phyloP scores from a whole-genome alignment of 352 stramenopile genomes.

The Phytopythium kandeliae region DNA sequence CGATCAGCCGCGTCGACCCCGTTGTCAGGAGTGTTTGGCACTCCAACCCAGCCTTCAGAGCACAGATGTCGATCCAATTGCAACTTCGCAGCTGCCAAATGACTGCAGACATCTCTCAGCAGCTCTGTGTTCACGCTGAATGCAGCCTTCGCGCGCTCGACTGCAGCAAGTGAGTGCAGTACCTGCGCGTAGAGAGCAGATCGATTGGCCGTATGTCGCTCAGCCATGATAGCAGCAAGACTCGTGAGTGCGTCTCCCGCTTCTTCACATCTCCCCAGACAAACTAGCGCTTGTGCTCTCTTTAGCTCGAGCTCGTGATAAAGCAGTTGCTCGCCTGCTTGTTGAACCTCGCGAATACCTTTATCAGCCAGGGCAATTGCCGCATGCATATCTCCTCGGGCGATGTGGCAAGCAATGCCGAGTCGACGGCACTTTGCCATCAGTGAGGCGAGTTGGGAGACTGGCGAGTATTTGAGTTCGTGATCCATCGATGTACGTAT shows the following conservation, averaged over 20 bases:
- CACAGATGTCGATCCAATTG: conserved; percentile 38
- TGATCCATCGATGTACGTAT: conserved; percentile 18
- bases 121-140: conserved; percentile 7
- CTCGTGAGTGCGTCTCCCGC: conserved; percentile 16
- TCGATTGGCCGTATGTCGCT: conserved; percentile 14
- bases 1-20: not conserved
- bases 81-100: conserved; percentile 32
- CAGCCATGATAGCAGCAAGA: conserved; percentile 17
- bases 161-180: conserved; percentile 28
- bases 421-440: conserved; percentile 32
- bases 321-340: conserved; percentile 32
- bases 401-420: conserved; percentile 31
- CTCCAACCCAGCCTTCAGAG: conserved; percentile 57
- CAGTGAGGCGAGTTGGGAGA: conserved; percentile 25
- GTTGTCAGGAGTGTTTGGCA: conserved; percentile 7
- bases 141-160: conserved; percentile 29
- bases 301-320: conserved; percentile 39
- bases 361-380: conserved; percentile 20
- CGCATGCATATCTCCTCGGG: conserved; percentile 18
- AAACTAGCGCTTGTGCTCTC: conserved; percentile 23
- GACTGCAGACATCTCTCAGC: conserved; percentile 13
- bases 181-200: conserved; percentile 30
- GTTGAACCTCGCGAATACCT: conserved; percentile 31
- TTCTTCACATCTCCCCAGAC: conserved; percentile 28
- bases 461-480: conserved; percentile 29